A percentile compares a stretch with the other conserved stretches of the same genome.
These are phyloP conservation scores for Arthrocladium fulminans DNA, from an alignment of 2,329 filamentous ascomycete genomes.

Conservation along the genomic window DNA sequence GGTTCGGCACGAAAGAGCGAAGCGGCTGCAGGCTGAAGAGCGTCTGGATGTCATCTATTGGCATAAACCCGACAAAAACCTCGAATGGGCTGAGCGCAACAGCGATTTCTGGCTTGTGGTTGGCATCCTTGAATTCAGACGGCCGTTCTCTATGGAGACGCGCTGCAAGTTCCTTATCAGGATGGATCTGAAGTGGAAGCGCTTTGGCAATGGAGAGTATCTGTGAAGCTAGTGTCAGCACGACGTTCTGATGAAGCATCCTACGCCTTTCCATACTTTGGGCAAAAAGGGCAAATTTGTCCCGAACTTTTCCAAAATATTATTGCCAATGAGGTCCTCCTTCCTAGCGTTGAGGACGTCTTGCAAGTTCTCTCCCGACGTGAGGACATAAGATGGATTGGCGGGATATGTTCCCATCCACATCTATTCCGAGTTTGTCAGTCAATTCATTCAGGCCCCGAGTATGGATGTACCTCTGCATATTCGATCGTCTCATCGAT, in stretches of 20 bases:
- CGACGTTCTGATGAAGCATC: too few relatives aligned
- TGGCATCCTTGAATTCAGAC: conserved; percentile 58
- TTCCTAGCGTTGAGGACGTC: conserved; percentile 55
- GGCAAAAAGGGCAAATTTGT: conserved; percentile 62
- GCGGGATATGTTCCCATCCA: conserved; percentile 72
- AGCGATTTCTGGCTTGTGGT: conserved; percentile 75
- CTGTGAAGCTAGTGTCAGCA: too few relatives aligned
- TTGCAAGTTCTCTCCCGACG: conserved; percentile 55
- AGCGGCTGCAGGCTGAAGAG: conserved; percentile 50
- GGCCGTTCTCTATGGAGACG: conserved; percentile 58
- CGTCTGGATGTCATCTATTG: conserved; percentile 49
- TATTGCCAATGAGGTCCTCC: conserved; percentile 54
- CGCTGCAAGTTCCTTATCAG: conserved; percentile 57
- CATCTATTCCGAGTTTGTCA: too few relatives aligned
- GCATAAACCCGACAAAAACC: conserved; percentile 67
- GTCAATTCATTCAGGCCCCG: too few relatives aligned
- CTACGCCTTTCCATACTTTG: too few relatives aligned
- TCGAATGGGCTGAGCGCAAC: conserved; percentile 64
- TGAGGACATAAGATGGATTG: conserved; percentile 55
- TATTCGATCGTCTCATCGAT: conserved; percentile 58
- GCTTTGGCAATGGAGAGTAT: conserved; percentile 68
- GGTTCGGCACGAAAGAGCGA: conserved; percentile 43
- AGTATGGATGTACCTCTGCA: too few relatives aligned
- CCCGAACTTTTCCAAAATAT: conserved; percentile 53
- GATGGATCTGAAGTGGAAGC: conserved; percentile 65